These are phyloP conservation scores for Diaporthe ilicicola DNA, from an alignment of 2,329 filamentous ascomycete species.

Conservation along the genomic window DNA sequence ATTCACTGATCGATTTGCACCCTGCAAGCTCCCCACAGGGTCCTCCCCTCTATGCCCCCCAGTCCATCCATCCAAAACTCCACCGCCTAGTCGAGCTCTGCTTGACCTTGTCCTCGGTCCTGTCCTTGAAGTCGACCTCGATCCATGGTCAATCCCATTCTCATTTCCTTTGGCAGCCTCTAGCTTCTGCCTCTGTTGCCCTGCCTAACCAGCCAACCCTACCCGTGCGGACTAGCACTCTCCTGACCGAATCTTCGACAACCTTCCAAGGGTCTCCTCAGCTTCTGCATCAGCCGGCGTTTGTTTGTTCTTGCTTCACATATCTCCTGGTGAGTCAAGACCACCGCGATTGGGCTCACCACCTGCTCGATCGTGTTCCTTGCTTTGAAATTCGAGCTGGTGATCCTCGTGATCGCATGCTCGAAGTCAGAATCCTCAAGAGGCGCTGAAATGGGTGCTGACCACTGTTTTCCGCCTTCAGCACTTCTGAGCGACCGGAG, in stretches of 20 bases:
- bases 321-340: constrained; percentile 15
- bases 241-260: neutral
- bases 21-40: neutral
- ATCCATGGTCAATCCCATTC: neutral
- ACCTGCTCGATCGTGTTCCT: neutral
- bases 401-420: neutral
- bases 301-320: constrained; percentile 13
- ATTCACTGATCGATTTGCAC: too few species aligned
- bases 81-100: neutral
- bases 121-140: neutral
- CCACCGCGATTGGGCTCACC: neutral
- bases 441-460: neutral
- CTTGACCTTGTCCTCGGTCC: neutral
- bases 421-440: too few species aligned
- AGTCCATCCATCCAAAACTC: constrained; percentile 5
- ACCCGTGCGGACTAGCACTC: neutral
- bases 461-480: neutral
- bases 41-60: neutral
- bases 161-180: neutral
- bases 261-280: neutral
- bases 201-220: too few species aligned
- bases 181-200: neutral
- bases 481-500: constrained; percentile 26
- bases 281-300: constrained; percentile 25
- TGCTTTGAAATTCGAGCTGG: neutral